phyloP scores from a whole-genome alignment of 129 eudicot species.

The Flaveria trinervia region DNA sequence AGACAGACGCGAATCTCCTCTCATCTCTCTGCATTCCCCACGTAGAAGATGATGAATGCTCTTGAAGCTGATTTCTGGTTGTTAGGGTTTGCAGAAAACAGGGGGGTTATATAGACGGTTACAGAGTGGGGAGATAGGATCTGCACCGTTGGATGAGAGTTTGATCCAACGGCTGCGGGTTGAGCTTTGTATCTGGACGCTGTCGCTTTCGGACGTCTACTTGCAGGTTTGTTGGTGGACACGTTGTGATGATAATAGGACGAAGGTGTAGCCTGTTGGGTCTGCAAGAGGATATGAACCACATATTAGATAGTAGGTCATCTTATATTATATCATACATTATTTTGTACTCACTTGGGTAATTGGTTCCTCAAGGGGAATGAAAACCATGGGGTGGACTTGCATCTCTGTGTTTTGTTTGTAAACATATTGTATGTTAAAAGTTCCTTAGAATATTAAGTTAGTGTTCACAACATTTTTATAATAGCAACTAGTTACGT shows the following conservation, averaged over 20 bases:
- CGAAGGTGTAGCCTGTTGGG: background rate
- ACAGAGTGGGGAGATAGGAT: background rate
- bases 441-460: no score
- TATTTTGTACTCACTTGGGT: no score
- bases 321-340: no score
- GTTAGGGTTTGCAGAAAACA: background rate
- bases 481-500: no score
- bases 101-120: conserved; percentile 24
- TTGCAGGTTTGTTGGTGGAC: conserved; percentile 26
- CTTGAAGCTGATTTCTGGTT: background rate
- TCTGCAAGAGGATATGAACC: background rate
- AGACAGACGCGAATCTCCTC: conserved; percentile 39
- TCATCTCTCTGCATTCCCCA: conserved; percentile 53
- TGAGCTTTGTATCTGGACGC: conserved; percentile 26
- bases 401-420: no score
- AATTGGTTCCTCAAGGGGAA: no score
- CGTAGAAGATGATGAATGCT: conserved; percentile 15
- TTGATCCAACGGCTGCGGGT: conserved; percentile 33
- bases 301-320: no score
- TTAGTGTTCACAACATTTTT: no score
- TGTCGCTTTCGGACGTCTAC: conserved; percentile 15
- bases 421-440: no score
- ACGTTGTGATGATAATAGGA: conserved; percentile 21
- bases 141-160: conserved; percentile 6
- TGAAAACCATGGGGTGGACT: no score